These are phyloP conservation scores for Larix kaempferi DNA, from an alignment of 75 land plant genomes.

Conservation along the genomic window DNA sequence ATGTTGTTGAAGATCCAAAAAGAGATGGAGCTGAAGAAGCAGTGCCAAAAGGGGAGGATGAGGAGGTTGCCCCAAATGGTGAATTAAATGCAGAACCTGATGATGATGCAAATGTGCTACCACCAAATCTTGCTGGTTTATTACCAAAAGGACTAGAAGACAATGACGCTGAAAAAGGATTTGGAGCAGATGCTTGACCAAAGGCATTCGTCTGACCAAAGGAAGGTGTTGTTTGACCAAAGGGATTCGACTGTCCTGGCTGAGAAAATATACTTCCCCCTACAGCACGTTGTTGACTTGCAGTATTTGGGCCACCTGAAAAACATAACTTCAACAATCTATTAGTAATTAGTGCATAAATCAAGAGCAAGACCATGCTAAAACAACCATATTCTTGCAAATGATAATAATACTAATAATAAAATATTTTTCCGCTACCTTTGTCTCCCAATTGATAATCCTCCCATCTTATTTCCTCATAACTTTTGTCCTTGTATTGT, in stretches of 20 bases:
- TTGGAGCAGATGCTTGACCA: constrained; percentile 39
- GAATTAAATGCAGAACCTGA: constrained; percentile 32
- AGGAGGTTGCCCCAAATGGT: constrained; percentile 27
- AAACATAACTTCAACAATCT: not conserved
- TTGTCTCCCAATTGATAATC: constrained; percentile 94
- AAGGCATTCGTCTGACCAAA: constrained; percentile 50
- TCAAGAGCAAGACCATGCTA: constrained; percentile 3
- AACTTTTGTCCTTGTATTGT: constrained; percentile 85
- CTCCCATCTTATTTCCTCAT: constrained; percentile 95
- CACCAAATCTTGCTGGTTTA: constrained; percentile 41
- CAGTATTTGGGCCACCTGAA: constrained; percentile 82
- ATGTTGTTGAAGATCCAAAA: constrained; percentile 36
- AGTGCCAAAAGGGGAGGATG: constrained; percentile 49
- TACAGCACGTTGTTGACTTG: constrained; percentile 44
- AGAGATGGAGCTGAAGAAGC: constrained; percentile 41
- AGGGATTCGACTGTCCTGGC: constrained; percentile 34
- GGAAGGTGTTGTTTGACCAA: constrained; percentile 27
- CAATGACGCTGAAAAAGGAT: constrained; percentile 46
- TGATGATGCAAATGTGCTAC: constrained; percentile 36
- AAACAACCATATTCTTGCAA: not conserved
- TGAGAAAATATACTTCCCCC: constrained; percentile 41
- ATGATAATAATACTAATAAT: constrained; percentile 3
- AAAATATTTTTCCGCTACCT: constrained; percentile 36
- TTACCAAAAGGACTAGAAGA: constrained; percentile 45
- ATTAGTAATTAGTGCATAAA: not conserved